Conservation (phyloP, 2,329 filamentous ascomycete species). For the Tolypocladium ovalisporum region DNA sequence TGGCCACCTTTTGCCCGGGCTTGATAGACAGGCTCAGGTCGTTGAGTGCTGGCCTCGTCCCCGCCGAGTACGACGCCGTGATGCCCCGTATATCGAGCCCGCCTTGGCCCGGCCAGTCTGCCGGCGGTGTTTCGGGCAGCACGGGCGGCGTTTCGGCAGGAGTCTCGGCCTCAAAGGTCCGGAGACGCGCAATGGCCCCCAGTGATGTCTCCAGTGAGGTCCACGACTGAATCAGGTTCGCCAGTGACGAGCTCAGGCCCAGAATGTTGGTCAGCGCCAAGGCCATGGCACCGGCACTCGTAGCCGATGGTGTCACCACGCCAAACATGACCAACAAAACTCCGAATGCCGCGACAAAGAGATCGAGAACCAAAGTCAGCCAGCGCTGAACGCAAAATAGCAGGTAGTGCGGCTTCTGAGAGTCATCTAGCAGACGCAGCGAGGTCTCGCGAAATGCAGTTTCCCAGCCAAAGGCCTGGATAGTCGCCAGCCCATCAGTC, state of each 20-base stretch:
- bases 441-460: slow-evolving; percentile 25
- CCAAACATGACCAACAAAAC: slow-evolving; percentile 22
- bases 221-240: slow-evolving; percentile 16
- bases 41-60: slow-evolving; percentile 5
- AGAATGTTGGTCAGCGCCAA: slow-evolving; percentile 15
- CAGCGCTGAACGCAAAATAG: slow-evolving; percentile 39
- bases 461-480: slow-evolving; percentile 40
- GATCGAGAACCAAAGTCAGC: slow-evolving; percentile 36
- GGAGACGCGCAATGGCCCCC: slow-evolving; percentile 15
- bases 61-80: slow-evolving; percentile 13
- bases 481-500: slow-evolving; percentile 33
- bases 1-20: slow-evolving; percentile 18
- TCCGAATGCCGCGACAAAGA: slow-evolving; percentile 18
- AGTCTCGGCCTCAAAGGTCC: slow-evolving; percentile 11
- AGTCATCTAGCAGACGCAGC: slow-evolving; percentile 30
- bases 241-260: slow-evolving; percentile 11
- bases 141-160: slow-evolving; percentile 9
- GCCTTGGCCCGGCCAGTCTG: slow-evolving; percentile 14
- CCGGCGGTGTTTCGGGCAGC: slow-evolving; percentile 1
- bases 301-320: slow-evolving; percentile 12
- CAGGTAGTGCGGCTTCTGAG: slow-evolving; percentile 40
- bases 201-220: slow-evolving; percentile 19
- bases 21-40: slow-evolving; percentile 13
- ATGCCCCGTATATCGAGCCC: slow-evolving; percentile 13
- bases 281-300: slow-evolving; percentile 9